Conservation (phyloP, 2,329 filamentous ascomycete species). For the Helotiales sp. region DNA sequence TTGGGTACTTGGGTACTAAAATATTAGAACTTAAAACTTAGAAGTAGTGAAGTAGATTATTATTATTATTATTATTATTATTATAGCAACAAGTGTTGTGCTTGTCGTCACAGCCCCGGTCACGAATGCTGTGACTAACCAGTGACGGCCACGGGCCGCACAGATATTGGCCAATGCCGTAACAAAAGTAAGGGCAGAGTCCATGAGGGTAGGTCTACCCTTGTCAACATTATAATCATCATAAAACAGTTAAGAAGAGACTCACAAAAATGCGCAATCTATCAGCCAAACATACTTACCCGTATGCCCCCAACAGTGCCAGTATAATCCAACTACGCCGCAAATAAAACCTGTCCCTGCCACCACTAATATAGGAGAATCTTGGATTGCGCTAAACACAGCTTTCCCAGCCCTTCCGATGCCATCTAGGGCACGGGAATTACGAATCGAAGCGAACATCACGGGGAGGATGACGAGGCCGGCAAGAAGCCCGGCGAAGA, state of each 20-base stretch:
- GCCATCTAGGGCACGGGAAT: conserved; percentile 26
- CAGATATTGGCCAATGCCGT: conserved; percentile 23
- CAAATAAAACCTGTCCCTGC: conserved; percentile 18
- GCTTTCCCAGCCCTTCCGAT: conserved; percentile 24
- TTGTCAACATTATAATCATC: conserved; percentile 19
- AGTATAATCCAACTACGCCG: conserved; percentile 21
- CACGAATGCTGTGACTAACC: not conserved
- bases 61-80: no score
- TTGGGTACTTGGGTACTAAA: no score
- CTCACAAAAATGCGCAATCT: conserved; percentile 25
- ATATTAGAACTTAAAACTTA: no score
- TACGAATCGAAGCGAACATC: conserved; percentile 27
- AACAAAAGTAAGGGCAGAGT: conserved; percentile 21
- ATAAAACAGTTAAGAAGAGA: conserved; percentile 7
- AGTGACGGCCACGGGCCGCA: conserved; percentile 2
- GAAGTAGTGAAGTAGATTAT: no score
- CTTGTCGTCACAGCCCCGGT: not conserved
- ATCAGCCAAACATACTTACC: conserved; percentile 24
- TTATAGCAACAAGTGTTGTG: conserved; percentile 12
- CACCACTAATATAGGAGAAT: conserved; percentile 21
- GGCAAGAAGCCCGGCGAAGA: conserved; percentile 28
- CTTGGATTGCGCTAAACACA: conserved; percentile 21
- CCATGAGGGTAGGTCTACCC: conserved; percentile 20
- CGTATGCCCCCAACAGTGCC: conserved; percentile 19
- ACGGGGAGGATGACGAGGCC: conserved; percentile 24